Evolutionary conservation across 208 protist species (phyloP), one percentile per base, ranked within the genome.

Genomic region (Phytomonas serpens): DNA sequence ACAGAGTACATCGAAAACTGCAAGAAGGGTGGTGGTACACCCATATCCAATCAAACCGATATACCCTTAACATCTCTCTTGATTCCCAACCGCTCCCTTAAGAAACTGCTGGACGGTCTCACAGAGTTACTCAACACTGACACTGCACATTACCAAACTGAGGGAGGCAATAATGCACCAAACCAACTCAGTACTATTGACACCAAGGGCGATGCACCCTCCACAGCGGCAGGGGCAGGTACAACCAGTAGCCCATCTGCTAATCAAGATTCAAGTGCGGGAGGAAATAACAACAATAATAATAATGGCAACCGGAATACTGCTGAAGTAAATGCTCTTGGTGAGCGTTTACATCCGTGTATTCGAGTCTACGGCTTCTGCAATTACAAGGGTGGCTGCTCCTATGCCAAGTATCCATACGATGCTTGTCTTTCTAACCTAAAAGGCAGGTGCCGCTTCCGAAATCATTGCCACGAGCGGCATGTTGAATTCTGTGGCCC

Each of bases 331-430:
- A 87, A 84, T 57, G 84, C 77, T 31, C 69, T 81, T 64, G 83
- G 83, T 23, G 86, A 93, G 68, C 84, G 86, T 19, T 73, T 93
- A 47, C 90, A 96, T 76, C 90, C 90, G 31, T 96, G 90, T 74
- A 83, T 93, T 51, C 90, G 90, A 57, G 90, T 96, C 42, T 96
- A 96, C 71, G 86, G 88, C 61, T 91, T 84, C 80, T 96, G 90
- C 76, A 93, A 96, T 78, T 96, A 96, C 83, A 88, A 89, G 71
- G 83, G 86, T 11, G 84, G 73, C 62, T 96, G 90, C 64, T 80
- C 90, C 33, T 96, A 94, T 74, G 90, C 90, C 30, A 77, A 86
- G 74, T 96, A 96, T 68, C 90, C 90, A 52, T 96, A 92, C 72
- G 88, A 93, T 51, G 90, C 90, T 14, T 96, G 90, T 72, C 75